A percentile compares a stretch with the other conserved stretches of the same genome.
These are phyloP conservation scores for Vitis cinerea DNA, from an alignment of 164 flowering plant species.

Conservation along the genomic window DNA sequence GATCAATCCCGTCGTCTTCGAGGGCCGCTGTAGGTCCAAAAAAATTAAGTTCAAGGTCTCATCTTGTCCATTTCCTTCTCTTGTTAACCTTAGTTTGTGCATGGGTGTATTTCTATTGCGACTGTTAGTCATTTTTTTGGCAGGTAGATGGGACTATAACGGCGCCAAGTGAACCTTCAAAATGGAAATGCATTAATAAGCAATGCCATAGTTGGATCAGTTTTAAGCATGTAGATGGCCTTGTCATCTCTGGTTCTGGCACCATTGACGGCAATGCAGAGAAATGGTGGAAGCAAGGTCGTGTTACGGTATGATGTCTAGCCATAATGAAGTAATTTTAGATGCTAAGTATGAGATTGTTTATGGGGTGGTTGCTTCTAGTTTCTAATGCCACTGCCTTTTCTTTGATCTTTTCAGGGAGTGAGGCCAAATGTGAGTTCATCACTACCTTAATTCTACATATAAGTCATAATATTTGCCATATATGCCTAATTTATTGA, in stretches of 20 bases:
- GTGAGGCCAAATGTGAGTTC: background rate
- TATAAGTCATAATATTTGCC: background rate
- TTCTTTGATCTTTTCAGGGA: no score
- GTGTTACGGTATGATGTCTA: background rate
- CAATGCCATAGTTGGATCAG: slow-evolving; percentile 3
- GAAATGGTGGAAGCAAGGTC: slow-evolving; percentile 25
- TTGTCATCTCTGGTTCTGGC: slow-evolving; percentile 19
- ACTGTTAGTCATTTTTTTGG: background rate
- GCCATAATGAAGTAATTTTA: background rate
- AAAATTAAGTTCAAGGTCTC: slow-evolving; percentile 1
- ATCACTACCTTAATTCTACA: background rate
- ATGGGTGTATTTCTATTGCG: background rate
- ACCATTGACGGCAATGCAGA: slow-evolving; percentile 18
- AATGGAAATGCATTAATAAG: slow-evolving; percentile 2
- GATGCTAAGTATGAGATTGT: no score
- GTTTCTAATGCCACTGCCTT: no score
- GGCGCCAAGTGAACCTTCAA: slow-evolving; percentile 14
- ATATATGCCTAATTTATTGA: slow-evolving; percentile 1
- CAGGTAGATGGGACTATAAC: slow-evolving; percentile 9
- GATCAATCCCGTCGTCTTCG: slow-evolving; percentile 7
- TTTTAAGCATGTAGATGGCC: slow-evolving; percentile 8
- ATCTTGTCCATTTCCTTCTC: background rate
- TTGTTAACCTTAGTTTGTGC: background rate
- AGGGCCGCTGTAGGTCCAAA: slow-evolving; percentile 5
- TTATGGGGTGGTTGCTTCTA: no score